Evolutionary conservation across 352 stramenopile genomes (phyloP).

Genomic region (Phytophthora citricola): DNA sequence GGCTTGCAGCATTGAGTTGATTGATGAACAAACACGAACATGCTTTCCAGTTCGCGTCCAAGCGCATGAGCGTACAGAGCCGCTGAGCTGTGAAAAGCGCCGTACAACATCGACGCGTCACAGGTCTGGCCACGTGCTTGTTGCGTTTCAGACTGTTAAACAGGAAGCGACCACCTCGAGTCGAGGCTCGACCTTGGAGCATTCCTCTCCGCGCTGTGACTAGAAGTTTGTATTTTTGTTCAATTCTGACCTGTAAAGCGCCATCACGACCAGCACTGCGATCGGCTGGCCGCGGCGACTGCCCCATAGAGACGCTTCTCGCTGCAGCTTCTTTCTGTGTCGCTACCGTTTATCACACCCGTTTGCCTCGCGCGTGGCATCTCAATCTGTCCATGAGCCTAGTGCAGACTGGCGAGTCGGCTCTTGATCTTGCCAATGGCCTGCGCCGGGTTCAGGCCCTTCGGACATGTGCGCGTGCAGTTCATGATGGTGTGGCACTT

Average conservation of each 20-base stretch:
- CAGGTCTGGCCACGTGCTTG: constrained; percentile 1
- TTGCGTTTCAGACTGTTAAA: constrained; percentile 32
- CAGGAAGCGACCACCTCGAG: background rate
- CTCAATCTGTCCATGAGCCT: constrained; percentile 30
- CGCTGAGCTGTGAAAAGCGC: constrained; percentile 12
- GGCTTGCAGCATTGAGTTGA: constrained; percentile 26
- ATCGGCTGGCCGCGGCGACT: constrained; percentile 26
- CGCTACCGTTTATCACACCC: constrained; percentile 29
- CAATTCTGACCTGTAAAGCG: constrained; percentile 18
- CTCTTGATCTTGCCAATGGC: constrained; percentile 99
- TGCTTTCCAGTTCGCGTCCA: constrained; percentile 4
- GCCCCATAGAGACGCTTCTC: constrained; percentile 25
- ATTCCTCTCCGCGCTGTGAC: background rate
- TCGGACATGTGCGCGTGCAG: constrained; percentile 99
- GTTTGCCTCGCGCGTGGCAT: constrained; percentile 1
- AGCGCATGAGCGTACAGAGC: constrained; percentile 17
- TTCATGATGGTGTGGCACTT: constrained; percentile 99
- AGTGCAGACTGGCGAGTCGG: constrained; percentile 86
- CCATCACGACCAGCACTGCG: constrained; percentile 23
- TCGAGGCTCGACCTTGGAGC: background rate
- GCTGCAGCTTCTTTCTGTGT: constrained; percentile 33
- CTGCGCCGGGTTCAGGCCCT: constrained; percentile 99
- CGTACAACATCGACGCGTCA: constrained; percentile 37
- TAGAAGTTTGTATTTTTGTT: constrained; percentile 38
- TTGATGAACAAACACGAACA: constrained; percentile 30